These are phyloP conservation scores for Mortierella sp. DNA, from an alignment of 371 early-diverging fungal genomes.

Conservation along the genomic window DNA sequence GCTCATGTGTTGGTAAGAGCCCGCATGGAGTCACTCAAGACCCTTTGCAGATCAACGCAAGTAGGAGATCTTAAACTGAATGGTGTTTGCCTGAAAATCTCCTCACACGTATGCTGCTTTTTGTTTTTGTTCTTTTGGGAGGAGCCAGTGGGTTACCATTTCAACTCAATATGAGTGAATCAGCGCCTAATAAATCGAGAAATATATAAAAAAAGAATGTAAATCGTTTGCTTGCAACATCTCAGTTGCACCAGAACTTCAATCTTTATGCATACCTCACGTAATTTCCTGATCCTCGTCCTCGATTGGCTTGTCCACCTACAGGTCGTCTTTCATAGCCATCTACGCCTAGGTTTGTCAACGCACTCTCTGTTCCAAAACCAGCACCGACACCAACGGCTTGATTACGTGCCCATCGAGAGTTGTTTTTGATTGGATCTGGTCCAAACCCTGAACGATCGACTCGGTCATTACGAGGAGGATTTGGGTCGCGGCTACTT, in stretches of 20 bases:
- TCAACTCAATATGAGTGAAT: neutral
- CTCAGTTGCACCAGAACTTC: neutral
- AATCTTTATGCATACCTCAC: constrained; percentile 29
- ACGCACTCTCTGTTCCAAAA: constrained; percentile 52
- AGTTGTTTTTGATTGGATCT: constrained; percentile 32
- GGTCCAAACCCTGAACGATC: constrained; percentile 23
- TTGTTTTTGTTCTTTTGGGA: neutral
- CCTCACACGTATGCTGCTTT: neutral
- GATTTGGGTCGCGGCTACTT: constrained; percentile 11
- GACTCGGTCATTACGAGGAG: constrained; percentile 16
- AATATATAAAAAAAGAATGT: no score
- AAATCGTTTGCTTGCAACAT: neutral
- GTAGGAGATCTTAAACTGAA: neutral
- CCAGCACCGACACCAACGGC: constrained; percentile 54
- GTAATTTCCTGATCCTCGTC: constrained; percentile 26
- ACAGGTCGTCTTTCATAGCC: constrained; percentile 48
- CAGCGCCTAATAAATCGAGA: neutral
- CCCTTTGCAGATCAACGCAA: neutral
- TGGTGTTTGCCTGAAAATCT: constrained; percentile 4
- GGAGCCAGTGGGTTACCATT: neutral
- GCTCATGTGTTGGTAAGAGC: neutral
- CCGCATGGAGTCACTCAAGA: neutral
- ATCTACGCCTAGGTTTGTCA: constrained; percentile 51
- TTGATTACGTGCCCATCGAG: constrained; percentile 53
- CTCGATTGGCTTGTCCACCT: constrained; percentile 46